phyloP scores from a whole-genome alignment of 208 protist species.

The Trichomonas gallinae region DNA sequence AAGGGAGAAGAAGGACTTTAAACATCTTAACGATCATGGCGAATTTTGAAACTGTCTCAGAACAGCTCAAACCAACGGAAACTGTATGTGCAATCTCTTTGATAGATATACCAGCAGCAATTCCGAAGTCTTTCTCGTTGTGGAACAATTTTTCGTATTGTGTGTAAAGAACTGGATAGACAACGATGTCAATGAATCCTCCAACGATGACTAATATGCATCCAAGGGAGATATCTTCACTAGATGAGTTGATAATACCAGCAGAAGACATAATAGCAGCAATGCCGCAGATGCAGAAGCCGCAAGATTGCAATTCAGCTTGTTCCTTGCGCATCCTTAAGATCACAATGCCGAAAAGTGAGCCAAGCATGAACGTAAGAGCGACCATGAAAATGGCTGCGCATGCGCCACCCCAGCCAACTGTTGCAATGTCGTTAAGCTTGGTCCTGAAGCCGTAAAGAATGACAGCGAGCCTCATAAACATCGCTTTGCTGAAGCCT shows the following conservation, averaged over 20 bases:
- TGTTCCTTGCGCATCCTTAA: neutral
- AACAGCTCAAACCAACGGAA: neutral
- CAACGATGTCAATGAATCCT: neutral
- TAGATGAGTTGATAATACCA: neutral
- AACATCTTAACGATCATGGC: constrained; percentile 16
- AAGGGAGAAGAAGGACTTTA: neutral
- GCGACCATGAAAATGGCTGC: neutral
- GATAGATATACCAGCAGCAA: neutral
- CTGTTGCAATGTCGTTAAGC: neutral
- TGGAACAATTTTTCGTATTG: neutral
- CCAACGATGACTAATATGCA: neutral
- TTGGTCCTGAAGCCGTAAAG: neutral
- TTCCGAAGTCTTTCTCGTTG: neutral
- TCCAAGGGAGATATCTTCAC: neutral
- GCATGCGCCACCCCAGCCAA: neutral
- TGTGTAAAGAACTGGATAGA: neutral
- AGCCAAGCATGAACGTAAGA: neutral
- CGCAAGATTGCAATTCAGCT: neutral
- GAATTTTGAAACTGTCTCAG: neutral
- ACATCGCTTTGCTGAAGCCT: neutral
- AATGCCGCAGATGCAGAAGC: neutral
- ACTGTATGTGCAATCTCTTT: neutral
- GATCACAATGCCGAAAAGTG: neutral
- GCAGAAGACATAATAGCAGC: neutral
- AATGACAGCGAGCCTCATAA: neutral